Evolutionary conservation across 1,139 yeast species (phyloP).

Genomic region (Yamadazyma oceani): DNA sequence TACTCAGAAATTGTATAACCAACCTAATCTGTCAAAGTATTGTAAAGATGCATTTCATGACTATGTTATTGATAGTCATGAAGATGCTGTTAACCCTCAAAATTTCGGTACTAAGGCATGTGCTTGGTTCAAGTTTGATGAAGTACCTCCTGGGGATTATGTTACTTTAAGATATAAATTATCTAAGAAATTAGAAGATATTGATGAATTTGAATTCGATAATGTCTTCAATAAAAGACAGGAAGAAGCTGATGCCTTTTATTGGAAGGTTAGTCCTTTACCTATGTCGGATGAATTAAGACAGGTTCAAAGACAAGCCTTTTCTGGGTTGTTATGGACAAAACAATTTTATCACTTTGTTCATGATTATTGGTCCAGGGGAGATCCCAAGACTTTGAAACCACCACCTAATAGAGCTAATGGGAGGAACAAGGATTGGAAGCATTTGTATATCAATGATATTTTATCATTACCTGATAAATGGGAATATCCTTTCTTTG

Average conservation of each 20-base stretch:
- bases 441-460: conserved; percentile 85
- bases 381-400: conserved; percentile 76
- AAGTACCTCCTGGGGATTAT: conserved; percentile 84
- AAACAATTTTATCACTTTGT: conserved; percentile 90
- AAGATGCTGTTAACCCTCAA: conserved; percentile 67
- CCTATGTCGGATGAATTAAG: conserved; percentile 84
- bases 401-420: conserved; percentile 82
- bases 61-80: conserved; percentile 60
- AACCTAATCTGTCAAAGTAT: conserved; percentile 55
- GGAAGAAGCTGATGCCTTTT: conserved; percentile 91
- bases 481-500: conserved; percentile 97
- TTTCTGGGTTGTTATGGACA: conserved; percentile 93
- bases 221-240: conserved; percentile 70
- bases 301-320: conserved; percentile 89
- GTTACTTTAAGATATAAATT: conserved; percentile 84
- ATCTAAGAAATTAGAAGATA: conserved; percentile 46
- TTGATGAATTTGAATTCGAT: conserved; percentile 81
- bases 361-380: conserved; percentile 84
- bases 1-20: conserved; percentile 62
- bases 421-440: conserved; percentile 88
- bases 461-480: conserved; percentile 90
- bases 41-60: conserved; percentile 95
- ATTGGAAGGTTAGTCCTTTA: conserved; percentile 85
- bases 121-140: conserved; percentile 74
- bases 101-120: conserved; percentile 67